Evolutionary conservation across 495 filamentous ascomycete genomes (phyloP).

Genomic region (Polyplosphaeria fusca): DNA sequence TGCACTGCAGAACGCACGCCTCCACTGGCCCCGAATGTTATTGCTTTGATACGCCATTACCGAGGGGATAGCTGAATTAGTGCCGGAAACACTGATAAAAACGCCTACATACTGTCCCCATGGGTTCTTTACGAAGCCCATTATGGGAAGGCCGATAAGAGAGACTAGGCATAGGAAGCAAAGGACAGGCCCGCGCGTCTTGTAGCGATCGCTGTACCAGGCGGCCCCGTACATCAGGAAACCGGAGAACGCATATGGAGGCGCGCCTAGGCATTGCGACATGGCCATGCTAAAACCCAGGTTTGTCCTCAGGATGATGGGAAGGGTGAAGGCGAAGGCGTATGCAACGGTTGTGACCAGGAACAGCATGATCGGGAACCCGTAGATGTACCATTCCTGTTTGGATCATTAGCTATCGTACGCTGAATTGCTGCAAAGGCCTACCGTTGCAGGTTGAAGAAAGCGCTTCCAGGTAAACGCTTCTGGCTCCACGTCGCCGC

Average conservation of each 20-base stretch:
- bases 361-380: slow-evolving; percentile 44
- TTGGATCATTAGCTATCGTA: too few species aligned
- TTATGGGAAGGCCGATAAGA: background rate
- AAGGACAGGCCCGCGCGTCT: background rate
- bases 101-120: slow-evolving; percentile 61
- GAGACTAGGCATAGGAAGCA: background rate
- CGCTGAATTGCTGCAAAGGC: background rate
- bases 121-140: slow-evolving; percentile 45
- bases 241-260: slow-evolving; percentile 41
- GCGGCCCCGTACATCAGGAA: slow-evolving; percentile 27
- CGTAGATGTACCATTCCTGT: background rate
- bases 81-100: slow-evolving; percentile 58
- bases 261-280: slow-evolving; percentile 45
- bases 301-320: slow-evolving; percentile 44
- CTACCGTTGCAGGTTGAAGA: background rate
- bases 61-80: slow-evolving; percentile 59
- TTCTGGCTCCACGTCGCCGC: slow-evolving; percentile 3
- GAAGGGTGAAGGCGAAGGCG: slow-evolving; percentile 51
- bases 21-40: background rate
- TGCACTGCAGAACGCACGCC: slow-evolving; percentile 35
- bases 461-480: slow-evolving; percentile 4
- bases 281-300: slow-evolving; percentile 48
- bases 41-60: slow-evolving; percentile 55
- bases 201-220: background rate
- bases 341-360: slow-evolving; percentile 45